phyloP scores from a whole-genome alignment of 108 stramenopile species.

The Chaetoceros tenuissimus region DNA sequence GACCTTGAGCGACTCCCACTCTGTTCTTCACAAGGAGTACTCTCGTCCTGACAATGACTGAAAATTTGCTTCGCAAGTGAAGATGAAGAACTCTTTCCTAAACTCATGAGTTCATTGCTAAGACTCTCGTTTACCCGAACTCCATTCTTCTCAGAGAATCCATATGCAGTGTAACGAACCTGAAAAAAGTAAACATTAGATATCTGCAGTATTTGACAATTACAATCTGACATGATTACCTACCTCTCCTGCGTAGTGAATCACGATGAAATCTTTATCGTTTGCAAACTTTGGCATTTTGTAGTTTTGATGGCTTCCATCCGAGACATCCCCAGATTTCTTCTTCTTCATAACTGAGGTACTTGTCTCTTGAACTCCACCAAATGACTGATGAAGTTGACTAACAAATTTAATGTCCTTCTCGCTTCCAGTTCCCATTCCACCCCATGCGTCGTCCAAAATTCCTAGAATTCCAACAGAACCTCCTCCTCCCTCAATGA shows the following conservation, averaged over 20 bases:
- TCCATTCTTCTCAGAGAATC: constrained; percentile 91
- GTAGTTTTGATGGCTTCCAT: constrained; percentile 59
- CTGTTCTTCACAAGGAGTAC: constrained; percentile 6
- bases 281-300: constrained; percentile 84
- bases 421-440: constrained; percentile 73
- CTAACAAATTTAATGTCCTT: constrained; percentile 84
- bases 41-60: constrained; percentile 5
- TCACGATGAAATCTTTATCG: constrained; percentile 80
- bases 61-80: constrained; percentile 44
- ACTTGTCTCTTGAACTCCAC: constrained; percentile 30
- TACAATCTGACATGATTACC: neutral
- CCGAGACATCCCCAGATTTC: constrained; percentile 16
- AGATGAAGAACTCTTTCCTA: constrained; percentile 50
- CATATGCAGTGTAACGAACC: constrained; percentile 75
- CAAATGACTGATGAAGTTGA: constrained; percentile 78
- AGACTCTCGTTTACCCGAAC: too few species aligned
- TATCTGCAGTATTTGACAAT: neutral
- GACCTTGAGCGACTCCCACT: constrained; percentile 23
- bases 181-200: constrained; percentile 4
- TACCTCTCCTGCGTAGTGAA: constrained; percentile 93
- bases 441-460: constrained; percentile 86
- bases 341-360: constrained; percentile 40
- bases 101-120: constrained; percentile 73
- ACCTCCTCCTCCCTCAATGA: constrained; percentile 85
- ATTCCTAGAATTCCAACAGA: constrained; percentile 67